Percentiles rank a stretch among this genome's conserved stretches.
These are phyloP conservation scores for Paramecium caudatum DNA, from an alignment of 73 alveolate species.

Conservation along the genomic window DNA sequence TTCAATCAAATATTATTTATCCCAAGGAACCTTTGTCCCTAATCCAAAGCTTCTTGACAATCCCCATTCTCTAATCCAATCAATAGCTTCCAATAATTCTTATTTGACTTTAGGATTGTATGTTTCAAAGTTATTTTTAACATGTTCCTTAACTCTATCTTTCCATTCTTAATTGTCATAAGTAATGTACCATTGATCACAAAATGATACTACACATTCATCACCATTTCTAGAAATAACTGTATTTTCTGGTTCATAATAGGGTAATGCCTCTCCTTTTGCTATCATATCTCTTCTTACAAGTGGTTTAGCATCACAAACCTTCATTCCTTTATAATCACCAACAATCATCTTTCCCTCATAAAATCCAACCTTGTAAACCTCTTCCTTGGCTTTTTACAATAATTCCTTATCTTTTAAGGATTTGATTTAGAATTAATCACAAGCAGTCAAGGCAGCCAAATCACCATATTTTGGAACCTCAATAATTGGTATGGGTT, in stretches of 20 bases:
- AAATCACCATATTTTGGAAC: slow-evolving; percentile 87
- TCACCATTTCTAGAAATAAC: slow-evolving; percentile 98
- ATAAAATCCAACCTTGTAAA: slow-evolving; percentile 96
- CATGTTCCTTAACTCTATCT: slow-evolving; percentile 89
- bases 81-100: slow-evolving; percentile 93
- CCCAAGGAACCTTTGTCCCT: slow-evolving; percentile 99
- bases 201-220: slow-evolving; percentile 98
- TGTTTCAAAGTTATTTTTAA: slow-evolving; percentile 90
- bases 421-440: slow-evolving; percentile 87
- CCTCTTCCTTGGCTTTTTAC: slow-evolving; percentile 94
- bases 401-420: slow-evolving; percentile 92
- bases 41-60: slow-evolving; percentile 98
- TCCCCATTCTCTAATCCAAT: slow-evolving; percentile 99
- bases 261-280: slow-evolving; percentile 88
- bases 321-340: slow-evolving; percentile 87
- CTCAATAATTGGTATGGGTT: slow-evolving; percentile 95
- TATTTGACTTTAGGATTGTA: slow-evolving; percentile 90
- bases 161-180: slow-evolving; percentile 99
- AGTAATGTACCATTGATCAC: slow-evolving; percentile 98
- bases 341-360: slow-evolving; percentile 96
- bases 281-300: slow-evolving; percentile 88
- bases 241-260: slow-evolving; percentile 98
- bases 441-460: slow-evolving; percentile 92
- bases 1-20: slow-evolving; percentile 96
- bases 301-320: slow-evolving; percentile 88